Evolutionary conservation across 768 basidiomycete genomes (phyloP).

Genomic region (Leccinum longicurvipes): DNA sequence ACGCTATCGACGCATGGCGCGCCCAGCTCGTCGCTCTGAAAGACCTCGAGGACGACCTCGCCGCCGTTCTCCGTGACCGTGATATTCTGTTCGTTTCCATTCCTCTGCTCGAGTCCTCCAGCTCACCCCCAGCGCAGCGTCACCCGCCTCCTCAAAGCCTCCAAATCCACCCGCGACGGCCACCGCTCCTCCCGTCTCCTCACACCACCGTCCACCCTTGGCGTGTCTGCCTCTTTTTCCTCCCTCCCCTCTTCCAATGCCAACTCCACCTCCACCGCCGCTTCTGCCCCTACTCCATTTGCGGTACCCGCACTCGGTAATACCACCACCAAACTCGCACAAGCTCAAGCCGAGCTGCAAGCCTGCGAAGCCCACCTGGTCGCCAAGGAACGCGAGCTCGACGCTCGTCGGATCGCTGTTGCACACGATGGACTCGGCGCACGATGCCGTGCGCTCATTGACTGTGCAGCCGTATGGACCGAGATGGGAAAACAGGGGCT

Average conservation of each 20-base stretch:
- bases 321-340: slow-evolving; percentile 46
- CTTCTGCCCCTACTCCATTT: background rate
- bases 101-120: background rate
- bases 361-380: slow-evolving; percentile 79
- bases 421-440: slow-evolving; percentile 60
- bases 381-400: slow-evolving; percentile 63
- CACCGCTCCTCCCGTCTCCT: slow-evolving; percentile 30
- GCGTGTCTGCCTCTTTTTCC: slow-evolving; percentile 44
- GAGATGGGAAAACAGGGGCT: slow-evolving; percentile 66
- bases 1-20: slow-evolving; percentile 62
- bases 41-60: slow-evolving; percentile 69
- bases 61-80: slow-evolving; percentile 60
- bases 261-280: slow-evolving; percentile 13
- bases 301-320: slow-evolving; percentile 3
- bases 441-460: slow-evolving; percentile 61
- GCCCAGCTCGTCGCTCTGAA: slow-evolving; percentile 59
- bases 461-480: slow-evolving; percentile 67
- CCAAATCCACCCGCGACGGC: slow-evolving; percentile 48
- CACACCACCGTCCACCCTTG: slow-evolving; percentile 12
- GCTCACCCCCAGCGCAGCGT: slow-evolving; percentile 48
- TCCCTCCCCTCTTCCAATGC: slow-evolving; percentile 36
- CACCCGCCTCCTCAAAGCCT: slow-evolving; percentile 75
- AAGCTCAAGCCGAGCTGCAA: slow-evolving; percentile 74
- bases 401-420: slow-evolving; percentile 46
- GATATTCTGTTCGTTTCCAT: slow-evolving; percentile 45